Percentiles rank a stretch among this genome's conserved stretches.
Evolutionary conservation across 345 rosid species (phyloP).

Genomic region (Diplotaxis tenuifolia): DNA sequence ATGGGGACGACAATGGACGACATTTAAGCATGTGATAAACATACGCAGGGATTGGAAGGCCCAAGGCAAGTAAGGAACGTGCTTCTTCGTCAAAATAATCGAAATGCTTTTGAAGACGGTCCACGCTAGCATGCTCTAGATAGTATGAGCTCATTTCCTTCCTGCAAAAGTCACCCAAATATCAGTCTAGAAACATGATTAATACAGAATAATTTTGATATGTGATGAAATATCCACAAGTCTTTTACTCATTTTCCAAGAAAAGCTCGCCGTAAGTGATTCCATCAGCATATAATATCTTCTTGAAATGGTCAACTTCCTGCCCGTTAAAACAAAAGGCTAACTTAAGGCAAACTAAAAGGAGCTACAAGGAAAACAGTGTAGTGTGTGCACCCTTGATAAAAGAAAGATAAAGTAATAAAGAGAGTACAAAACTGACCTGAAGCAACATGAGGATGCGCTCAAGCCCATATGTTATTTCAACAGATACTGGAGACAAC

Average conservation of each 20-base stretch:
- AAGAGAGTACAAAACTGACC: conserved; percentile 43
- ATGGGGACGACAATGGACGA: neutral
- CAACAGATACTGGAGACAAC: conserved; percentile 88
- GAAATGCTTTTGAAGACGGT: conserved; percentile 79
- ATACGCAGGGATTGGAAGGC: conserved; percentile 96
- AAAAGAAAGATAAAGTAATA: neutral
- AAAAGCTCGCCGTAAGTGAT: conserved; percentile 95
- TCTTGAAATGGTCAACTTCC: conserved; percentile 99
- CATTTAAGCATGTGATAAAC: conserved; percentile 34
- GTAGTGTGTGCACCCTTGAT: neutral
- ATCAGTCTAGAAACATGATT: conserved; percentile 14
- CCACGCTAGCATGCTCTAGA: conserved; percentile 83
- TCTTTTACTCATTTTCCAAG: conserved; percentile 85
- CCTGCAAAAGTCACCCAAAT: conserved; percentile 43
- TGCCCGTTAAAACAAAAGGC: conserved; percentile 33
- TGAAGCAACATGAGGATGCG: conserved; percentile 97
- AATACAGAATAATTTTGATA: neutral
- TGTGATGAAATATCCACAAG: neutral
- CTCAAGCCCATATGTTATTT: conserved; percentile 97
- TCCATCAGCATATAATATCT: conserved; percentile 86
- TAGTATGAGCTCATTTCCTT: conserved; percentile 98
- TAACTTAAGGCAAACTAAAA: conserved; percentile 25
- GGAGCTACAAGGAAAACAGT: neutral
- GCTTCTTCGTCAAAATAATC: conserved; percentile 92
- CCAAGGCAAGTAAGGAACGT: conserved; percentile 70